Percentiles rank a stretch among this genome's conserved stretches.
Evolutionary conservation across 192 early-diverging fungal species (phyloP).

Genomic region (Backusella parvicylindrica): DNA sequence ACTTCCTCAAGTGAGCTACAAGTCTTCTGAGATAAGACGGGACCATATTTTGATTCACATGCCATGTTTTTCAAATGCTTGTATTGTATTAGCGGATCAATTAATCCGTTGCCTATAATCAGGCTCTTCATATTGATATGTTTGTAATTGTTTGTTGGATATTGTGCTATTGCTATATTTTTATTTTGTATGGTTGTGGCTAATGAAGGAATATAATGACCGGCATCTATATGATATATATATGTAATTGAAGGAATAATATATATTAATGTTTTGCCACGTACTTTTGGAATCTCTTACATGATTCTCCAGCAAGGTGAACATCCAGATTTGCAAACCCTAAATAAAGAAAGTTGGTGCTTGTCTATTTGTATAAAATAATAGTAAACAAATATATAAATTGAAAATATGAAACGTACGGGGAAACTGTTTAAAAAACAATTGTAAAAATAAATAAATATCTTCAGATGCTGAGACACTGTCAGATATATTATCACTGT

Average conservation of each 20-base stretch:
- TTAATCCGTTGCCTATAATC: slow-evolving; percentile 86
- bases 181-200: slow-evolving; percentile 70
- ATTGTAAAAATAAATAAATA: slow-evolving; percentile 86
- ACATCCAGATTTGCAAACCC: slow-evolving; percentile 71
- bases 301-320: slow-evolving; percentile 78
- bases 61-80: slow-evolving; percentile 79
- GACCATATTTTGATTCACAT: slow-evolving; percentile 67
- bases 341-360: not conserved
- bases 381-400: not conserved
- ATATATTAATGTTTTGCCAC: no score
- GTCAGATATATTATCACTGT: slow-evolving; percentile 50
- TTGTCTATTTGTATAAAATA: no score
- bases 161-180: slow-evolving; percentile 40
- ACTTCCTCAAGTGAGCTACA: slow-evolving; percentile 69
- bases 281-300: no score
- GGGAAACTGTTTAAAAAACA: slow-evolving; percentile 78
- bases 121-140: slow-evolving; percentile 65
- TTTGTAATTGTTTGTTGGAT: slow-evolving; percentile 28
- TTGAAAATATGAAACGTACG: not conserved
- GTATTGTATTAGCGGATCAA: slow-evolving; percentile 85
- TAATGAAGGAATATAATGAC: slow-evolving; percentile 91
- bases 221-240: slow-evolving; percentile 48
- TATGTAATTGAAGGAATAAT: not conserved
- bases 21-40: slow-evolving; percentile 66
- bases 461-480: slow-evolving; percentile 76